A percentile compares a stretch with the other conserved stretches of the same genome.
Conservation (phyloP, 495 filamentous ascomycete species). For the Beverwykella pulmonaria region DNA sequence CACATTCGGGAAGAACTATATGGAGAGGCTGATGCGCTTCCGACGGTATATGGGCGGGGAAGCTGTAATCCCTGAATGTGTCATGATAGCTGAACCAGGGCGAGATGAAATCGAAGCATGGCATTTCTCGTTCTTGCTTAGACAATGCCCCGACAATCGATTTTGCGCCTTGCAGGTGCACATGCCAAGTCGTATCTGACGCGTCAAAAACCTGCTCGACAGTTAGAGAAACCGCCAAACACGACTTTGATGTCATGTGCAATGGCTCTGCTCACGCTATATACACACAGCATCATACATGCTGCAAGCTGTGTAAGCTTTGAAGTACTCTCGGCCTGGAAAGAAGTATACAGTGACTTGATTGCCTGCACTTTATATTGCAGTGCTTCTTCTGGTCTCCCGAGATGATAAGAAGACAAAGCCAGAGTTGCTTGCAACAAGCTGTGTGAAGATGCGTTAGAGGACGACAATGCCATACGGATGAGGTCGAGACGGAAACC, state of each 20-base stretch:
- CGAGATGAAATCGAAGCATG: constrained; percentile 8
- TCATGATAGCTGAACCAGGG: constrained; percentile 27
- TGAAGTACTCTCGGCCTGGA: neutral
- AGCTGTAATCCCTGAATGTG: constrained; percentile 18
- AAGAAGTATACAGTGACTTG: constrained; percentile 13
- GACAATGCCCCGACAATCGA: constrained; percentile 1
- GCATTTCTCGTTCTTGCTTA: neutral
- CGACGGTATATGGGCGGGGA: neutral
- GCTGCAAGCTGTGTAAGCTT: constrained; percentile 6
- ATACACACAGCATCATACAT: constrained; percentile 32
- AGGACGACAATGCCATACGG: constrained; percentile 28
- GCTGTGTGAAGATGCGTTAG: constrained; percentile 11
- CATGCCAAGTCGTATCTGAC: constrained; percentile 14
- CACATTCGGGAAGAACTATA: constrained; percentile 15
- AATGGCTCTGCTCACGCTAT: constrained; percentile 12
- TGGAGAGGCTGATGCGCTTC: neutral
- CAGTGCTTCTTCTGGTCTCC: constrained; percentile 15
- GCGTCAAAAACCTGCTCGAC: constrained; percentile 27
- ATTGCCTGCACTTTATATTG: constrained; percentile 20
- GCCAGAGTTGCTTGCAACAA: constrained; percentile 23
- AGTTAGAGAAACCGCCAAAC: neutral
- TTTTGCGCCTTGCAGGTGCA: constrained; percentile 25
- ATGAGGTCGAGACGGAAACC: constrained; percentile 27
- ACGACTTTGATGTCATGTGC: neutral
- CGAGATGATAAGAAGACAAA: constrained; percentile 23